Percentiles rank a stretch among this genome's conserved stretches.
These are phyloP conservation scores for Aspergillus sclerotiicarbonarius DNA, from an alignment of 495 filamentous ascomycete species.

Conservation along the genomic window DNA sequence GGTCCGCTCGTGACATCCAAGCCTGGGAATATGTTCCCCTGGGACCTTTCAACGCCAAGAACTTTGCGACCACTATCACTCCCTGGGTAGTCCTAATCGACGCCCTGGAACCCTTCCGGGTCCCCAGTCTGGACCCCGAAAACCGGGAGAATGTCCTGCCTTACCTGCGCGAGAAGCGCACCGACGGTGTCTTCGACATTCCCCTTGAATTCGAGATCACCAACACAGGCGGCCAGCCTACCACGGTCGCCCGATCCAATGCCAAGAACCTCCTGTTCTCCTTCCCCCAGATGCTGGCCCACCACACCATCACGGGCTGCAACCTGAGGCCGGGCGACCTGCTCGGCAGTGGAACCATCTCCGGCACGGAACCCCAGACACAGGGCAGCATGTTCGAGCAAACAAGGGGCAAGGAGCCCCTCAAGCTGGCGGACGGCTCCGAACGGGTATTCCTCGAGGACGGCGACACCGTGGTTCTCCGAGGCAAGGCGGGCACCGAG, in stretches of 20 bases:
- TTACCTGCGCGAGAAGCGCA: slow-evolving; percentile 66
- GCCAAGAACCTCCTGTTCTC: slow-evolving; percentile 79
- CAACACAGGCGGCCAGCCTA: slow-evolving; percentile 61
- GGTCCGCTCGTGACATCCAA: slow-evolving; percentile 90
- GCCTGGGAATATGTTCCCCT: slow-evolving; percentile 85
- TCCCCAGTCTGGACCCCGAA: slow-evolving; percentile 52
- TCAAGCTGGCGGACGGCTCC: slow-evolving; percentile 66
- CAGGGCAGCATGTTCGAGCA: slow-evolving; percentile 81
- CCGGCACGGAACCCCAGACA: slow-evolving; percentile 59
- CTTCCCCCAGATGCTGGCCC: slow-evolving; percentile 91
- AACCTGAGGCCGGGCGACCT: slow-evolving; percentile 79
- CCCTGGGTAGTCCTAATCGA: slow-evolving; percentile 87
- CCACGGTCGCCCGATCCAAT: slow-evolving; percentile 62
- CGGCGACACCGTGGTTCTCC: slow-evolving; percentile 73
- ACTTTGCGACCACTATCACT: slow-evolving; percentile 86
- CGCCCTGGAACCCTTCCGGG: slow-evolving; percentile 72
- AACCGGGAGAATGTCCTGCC: slow-evolving; percentile 62
- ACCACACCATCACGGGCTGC: slow-evolving; percentile 86
- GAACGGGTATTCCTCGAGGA: slow-evolving; percentile 78
- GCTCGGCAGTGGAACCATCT: slow-evolving; percentile 87
- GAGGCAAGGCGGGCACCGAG: slow-evolving; percentile 62
- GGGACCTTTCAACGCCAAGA: slow-evolving; percentile 89
- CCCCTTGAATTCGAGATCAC: slow-evolving; percentile 70
- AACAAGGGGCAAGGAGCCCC: slow-evolving; percentile 63
- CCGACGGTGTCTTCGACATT: slow-evolving; percentile 70